These are phyloP conservation scores for Dothiorella sarmentorum DNA, from an alignment of 2,329 filamentous ascomycete genomes.

Conservation along the genomic window DNA sequence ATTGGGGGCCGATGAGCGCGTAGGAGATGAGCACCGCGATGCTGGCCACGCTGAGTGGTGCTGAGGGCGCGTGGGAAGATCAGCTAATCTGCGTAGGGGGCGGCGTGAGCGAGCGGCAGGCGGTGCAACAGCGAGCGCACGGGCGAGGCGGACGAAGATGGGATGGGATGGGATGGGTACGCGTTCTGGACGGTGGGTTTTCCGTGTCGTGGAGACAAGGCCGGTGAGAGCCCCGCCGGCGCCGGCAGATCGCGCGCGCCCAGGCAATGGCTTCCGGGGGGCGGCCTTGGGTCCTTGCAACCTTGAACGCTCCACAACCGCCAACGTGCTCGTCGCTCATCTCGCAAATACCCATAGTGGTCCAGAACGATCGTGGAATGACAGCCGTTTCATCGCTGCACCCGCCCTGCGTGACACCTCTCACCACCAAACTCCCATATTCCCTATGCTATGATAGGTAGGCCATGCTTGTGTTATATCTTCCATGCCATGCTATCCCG, in stretches of 20 bases:
- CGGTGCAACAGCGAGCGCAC: background rate
- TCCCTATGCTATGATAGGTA: background rate
- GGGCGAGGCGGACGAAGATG: background rate
- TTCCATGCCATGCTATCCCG: background rate
- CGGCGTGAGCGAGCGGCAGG: background rate
- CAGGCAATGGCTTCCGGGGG: background rate
- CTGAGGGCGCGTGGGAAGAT: slow-evolving; percentile 1
- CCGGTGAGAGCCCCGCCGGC: too few relatives aligned
- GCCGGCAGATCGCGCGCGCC: slow-evolving; percentile 3
- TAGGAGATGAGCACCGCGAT: background rate
- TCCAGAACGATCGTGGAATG: too few relatives aligned
- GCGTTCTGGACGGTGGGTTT: background rate
- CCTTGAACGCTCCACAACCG: background rate
- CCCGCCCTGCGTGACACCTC: background rate
- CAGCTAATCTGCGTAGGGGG: background rate
- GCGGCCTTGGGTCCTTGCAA: slow-evolving; percentile 1
- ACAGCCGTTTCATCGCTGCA: slow-evolving; percentile 6
- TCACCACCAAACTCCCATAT: background rate
- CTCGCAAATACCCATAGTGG: too few relatives aligned
- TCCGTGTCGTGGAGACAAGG: too few relatives aligned
- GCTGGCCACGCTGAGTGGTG: background rate
- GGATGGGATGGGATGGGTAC: background rate
- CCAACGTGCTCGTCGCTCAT: background rate
- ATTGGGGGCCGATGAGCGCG: background rate
- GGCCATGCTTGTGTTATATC: slow-evolving; percentile 11